phyloP scores from a whole-genome alignment of 306 rosid genomes.

The Corylus americana region DNA sequence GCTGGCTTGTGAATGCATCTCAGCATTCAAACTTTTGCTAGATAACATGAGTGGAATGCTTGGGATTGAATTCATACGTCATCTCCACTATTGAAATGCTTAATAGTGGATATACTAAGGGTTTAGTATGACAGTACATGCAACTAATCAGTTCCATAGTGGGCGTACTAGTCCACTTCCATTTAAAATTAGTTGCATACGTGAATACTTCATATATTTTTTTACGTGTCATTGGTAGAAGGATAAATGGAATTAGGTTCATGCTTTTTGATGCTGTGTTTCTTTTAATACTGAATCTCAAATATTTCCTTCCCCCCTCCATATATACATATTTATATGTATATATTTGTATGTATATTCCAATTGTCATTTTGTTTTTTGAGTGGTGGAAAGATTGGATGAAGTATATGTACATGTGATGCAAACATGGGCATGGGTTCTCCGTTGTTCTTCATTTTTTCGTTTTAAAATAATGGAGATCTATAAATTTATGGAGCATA shows the following conservation, averaged over 20 bases:
- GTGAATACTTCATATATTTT: background rate
- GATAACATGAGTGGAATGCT: background rate
- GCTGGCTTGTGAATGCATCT: background rate
- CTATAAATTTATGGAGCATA: background rate
- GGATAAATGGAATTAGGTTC: background rate
- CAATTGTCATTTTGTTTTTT: background rate
- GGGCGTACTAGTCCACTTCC: background rate
- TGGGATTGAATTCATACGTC: background rate
- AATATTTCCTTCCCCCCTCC: background rate
- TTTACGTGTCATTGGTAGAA: background rate
- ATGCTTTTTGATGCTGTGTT: too few species aligned
- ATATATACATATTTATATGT: too few species aligned
- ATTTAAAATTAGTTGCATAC: background rate
- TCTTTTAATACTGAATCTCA: background rate
- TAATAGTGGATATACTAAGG: background rate
- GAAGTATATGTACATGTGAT: background rate
- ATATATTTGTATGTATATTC: too few species aligned
- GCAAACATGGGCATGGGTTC: background rate
- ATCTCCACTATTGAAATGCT: background rate
- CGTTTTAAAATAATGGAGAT: background rate
- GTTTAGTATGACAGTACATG: background rate
- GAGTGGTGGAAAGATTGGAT: background rate
- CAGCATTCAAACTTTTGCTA: background rate
- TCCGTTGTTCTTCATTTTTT: background rate
- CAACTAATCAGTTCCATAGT: background rate